Evolutionary conservation across 805 yeast genomes (phyloP), one percentile per base, ranked within the genome.

Genomic region (Ogataea parapolymorpha): DNA sequence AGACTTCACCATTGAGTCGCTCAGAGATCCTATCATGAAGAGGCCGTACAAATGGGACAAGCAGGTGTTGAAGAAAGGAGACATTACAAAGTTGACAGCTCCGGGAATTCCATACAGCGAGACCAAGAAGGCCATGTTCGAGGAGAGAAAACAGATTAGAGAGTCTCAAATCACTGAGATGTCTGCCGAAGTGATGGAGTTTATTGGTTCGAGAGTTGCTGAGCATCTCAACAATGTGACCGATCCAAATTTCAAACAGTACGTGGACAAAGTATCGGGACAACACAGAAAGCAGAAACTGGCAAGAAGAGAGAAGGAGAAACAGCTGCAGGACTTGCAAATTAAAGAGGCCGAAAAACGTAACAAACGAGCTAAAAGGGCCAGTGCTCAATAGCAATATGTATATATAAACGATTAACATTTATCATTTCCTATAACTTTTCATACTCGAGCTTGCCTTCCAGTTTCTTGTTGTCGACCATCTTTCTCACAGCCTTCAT

Each of bases 401-500:
- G 23, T 49, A 40, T 40, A 35, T 40, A 35, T 32, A 32, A 27
- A 32, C 42, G 29, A 15, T 20, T 26, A 35, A 20, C 20, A 24
- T 16, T 26, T 18, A 35, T 20, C 27, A 26, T 18, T 15, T 20
- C 24, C 53, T 70, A 93, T 62, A 93, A 71, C 74, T 93, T 93
- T 71, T 93, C 95, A 65, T 93, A 93, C 57, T 91, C 98, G 48
- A 91, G 69, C 64, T 86, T 85, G 50, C 98, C 98, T 71, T 93
- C 99, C 65, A 93, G 76, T 68, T 93, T 93, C 83, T 93, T 93
- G 40, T 88, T 83, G 63, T 93, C 99, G 16, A 91, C 90, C 46
- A 93, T 97, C 71, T 93, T 93, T 67, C 99, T 79, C 32, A 89
- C 98, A 13, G 99, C 99, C 67, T 93, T 93, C 91, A 93, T 85